Conservation (phyloP, 768 basidiomycete genomes). For the Clitopilus hobsonii region DNA sequence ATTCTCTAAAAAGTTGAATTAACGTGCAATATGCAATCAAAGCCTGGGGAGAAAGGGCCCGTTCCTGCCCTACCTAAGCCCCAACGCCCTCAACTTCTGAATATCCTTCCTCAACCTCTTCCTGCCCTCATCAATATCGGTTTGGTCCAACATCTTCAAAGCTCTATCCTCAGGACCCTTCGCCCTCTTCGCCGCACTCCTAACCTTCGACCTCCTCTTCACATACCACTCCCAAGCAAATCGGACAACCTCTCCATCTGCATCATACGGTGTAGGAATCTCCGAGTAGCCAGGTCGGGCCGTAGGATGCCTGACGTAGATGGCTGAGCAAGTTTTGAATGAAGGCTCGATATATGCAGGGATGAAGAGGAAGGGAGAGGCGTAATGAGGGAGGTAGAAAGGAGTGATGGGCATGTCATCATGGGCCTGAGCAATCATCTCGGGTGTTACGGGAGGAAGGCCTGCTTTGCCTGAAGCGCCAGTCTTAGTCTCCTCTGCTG, state of each 20-base stretch:
- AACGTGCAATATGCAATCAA: not conserved
- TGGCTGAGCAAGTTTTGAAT: constrained; percentile 83
- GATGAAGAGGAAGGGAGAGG: constrained; percentile 89
- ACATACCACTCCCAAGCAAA: constrained; percentile 97
- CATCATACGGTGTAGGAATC: constrained; percentile 93
- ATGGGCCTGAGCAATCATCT: constrained; percentile 2
- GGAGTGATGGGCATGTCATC: constrained; percentile 41
- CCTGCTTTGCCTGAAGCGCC: not conserved
- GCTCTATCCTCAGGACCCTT: constrained; percentile 66
- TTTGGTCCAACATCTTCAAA: constrained; percentile 24
- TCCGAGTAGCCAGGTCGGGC: constrained; percentile 95
- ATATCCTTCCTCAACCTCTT: constrained; percentile 18
- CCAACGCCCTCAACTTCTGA: constrained; percentile 10
- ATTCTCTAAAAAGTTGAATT: not conserved
- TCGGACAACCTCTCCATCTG: constrained; percentile 89
- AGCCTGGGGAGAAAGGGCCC: no score
- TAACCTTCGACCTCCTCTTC: constrained; percentile 59
- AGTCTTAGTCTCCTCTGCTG: not conserved
- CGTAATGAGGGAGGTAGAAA: constrained; percentile 83
- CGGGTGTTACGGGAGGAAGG: constrained; percentile 2
- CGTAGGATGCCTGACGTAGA: constrained; percentile 95
- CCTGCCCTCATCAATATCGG: constrained; percentile 20
- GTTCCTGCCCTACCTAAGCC: no score
- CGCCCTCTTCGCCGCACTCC: constrained; percentile 58
- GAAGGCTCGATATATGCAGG: constrained; percentile 85